Base-by-base conservation (phyloP, 768 basidiomycete genomes). In the Lactarius indigo region DNA sequence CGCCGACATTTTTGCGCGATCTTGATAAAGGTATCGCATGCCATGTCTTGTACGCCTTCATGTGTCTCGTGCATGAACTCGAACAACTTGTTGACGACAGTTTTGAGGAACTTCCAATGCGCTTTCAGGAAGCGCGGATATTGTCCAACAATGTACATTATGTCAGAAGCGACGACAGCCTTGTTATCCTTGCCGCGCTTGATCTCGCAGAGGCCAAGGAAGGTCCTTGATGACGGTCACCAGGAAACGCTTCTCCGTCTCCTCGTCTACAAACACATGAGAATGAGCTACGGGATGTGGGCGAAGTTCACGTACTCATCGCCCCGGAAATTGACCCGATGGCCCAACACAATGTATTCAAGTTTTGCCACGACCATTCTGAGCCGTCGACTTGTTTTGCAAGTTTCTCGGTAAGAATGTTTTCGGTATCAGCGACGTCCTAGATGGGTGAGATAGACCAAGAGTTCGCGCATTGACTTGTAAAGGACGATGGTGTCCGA, bases 21-120 rank as follows among this genome's bases (percentile, higher is more conserved):
- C 80, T 98, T 99, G 82, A 99, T 98, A 79, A 99, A 99, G 0
- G 97, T 99, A 76, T 99, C 97, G 79, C 97, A 99, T 56, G 97
- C 97, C 97, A 99, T 99, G 79, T 99, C 97, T 77, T 99, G 97
- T 13, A 99, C 97, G 80, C 96, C 95, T 81, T 99, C 97, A 74
- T 99, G 96, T 0, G 94, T 97, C 79, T 99, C 96, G 77, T 99
- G 97, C 95, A 98, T 98, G 77, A 99, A 99, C 76, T 99, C 97
- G 78, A 98, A 99, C 8, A 98, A 82, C 78, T 99, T 99, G 81
- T 98, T 99, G 69, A 99, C 96, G 63, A 99, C 97, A 2, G 97
- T 98, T 83, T 99, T 99, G 75, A 99, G 81, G 85, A 99, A 99
- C 79, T 98, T 99, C 97, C 97, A 99, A 76, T 99, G 97, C 20